Conservation (phyloP, 129 eudicot genomes). For the Chrysanthemum lavandulifolium region DNA sequence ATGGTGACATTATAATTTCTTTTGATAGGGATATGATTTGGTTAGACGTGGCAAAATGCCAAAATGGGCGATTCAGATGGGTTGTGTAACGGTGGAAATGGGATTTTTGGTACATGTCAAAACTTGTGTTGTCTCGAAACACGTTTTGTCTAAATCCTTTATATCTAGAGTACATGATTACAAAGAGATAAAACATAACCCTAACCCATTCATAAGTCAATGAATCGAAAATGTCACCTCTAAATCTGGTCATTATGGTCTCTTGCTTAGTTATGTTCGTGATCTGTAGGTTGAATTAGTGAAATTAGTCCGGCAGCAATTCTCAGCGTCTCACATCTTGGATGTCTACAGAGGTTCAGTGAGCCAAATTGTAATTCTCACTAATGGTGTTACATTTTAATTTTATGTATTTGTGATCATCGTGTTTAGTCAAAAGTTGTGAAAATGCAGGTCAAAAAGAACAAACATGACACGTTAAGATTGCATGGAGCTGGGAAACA, state of each 20-base stretch:
- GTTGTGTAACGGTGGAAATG: no score
- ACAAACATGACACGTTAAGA: constrained; percentile 68
- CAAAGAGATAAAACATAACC: not conserved
- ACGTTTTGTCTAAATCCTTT: not conserved
- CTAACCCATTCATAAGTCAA: not conserved
- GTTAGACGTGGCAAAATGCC: not conserved
- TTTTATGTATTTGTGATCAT: constrained; percentile 22
- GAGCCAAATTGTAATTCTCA: constrained; percentile 73
- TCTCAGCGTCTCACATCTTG: constrained; percentile 81
- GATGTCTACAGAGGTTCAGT: constrained; percentile 94
- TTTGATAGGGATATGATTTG: constrained; percentile 16
- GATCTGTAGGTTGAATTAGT: constrained; percentile 75
- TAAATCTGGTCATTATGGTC: constrained; percentile 4
- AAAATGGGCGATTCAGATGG: not conserved
- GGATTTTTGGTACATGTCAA: not conserved
- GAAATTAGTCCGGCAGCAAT: constrained; percentile 62
- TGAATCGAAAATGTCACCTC: not conserved
- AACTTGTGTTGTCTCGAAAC: not conserved
- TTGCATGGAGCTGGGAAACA: constrained; percentile 94
- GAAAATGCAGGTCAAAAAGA: constrained; percentile 70
- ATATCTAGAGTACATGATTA: not conserved
- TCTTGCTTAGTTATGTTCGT: constrained; percentile 13
- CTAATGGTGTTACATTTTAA: not conserved
- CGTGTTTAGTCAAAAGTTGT: constrained; percentile 14
- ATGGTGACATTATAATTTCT: constrained; percentile 1